Evolutionary conservation across 192 early-diverging fungal genomes (phyloP).

Genomic region (Backusella morwellensis): DNA sequence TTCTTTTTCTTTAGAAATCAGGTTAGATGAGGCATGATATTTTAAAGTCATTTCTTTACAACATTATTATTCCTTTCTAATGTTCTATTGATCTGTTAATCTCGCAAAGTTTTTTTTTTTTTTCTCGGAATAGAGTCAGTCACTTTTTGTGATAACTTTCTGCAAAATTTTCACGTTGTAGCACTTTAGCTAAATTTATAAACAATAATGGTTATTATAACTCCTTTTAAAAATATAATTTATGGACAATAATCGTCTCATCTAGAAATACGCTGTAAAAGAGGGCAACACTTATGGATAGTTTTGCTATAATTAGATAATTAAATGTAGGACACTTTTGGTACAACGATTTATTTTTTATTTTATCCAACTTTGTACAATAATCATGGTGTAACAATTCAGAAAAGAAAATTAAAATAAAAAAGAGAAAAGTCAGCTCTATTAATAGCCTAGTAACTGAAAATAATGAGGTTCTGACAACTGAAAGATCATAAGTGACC

Average conservation of each 20-base stretch:
- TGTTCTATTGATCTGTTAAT: background rate
- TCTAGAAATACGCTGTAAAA: background rate
- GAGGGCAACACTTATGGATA: background rate
- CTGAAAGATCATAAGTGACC: background rate
- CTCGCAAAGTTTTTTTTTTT: background rate
- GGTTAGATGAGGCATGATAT: background rate
- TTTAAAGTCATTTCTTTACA: background rate
- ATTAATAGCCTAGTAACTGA: background rate
- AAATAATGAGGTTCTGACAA: background rate
- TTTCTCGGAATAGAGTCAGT: background rate
- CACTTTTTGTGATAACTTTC: background rate
- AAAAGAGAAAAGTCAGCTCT: conserved; percentile 1
- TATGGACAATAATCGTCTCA: background rate
- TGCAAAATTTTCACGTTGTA: background rate
- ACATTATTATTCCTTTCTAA: background rate
- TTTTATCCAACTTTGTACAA: background rate
- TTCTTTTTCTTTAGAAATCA: background rate
- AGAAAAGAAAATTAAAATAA: background rate
- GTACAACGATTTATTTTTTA: background rate
- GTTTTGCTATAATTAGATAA: conserved; percentile 5
- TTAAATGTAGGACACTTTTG: background rate
- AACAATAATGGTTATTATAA: background rate
- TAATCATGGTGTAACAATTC: background rate
- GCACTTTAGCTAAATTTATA: background rate
- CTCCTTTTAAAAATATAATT: background rate